phyloP scores from a whole-genome alignment of 176 grass and related monocot species.

The Thalia dealbata region DNA sequence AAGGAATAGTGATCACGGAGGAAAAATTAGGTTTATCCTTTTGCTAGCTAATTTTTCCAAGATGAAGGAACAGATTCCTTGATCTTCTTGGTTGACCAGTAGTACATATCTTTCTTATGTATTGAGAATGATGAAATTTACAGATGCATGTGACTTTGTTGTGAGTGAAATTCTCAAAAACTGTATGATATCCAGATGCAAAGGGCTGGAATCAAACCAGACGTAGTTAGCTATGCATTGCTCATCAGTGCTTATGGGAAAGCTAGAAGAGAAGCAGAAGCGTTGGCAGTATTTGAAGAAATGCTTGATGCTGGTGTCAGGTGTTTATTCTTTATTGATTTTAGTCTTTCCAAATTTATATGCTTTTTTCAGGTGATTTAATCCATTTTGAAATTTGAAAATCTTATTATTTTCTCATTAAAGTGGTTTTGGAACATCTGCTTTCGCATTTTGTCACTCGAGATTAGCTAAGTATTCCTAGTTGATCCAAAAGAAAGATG shows the following conservation, averaged over 20 bases:
- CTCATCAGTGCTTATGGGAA: conserved; percentile 97
- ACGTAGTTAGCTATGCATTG: conserved; percentile 92
- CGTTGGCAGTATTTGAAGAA: conserved; percentile 89
- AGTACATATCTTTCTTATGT: not conserved
- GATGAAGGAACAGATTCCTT: not conserved
- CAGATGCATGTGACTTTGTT: not conserved
- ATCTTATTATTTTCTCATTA: not conserved
- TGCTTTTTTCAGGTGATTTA: not conserved
- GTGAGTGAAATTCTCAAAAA: not conserved
- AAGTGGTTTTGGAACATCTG: too few species aligned
- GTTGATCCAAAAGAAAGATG: too few species aligned
- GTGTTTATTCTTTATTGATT: conserved; percentile 32
- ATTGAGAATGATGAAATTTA: not conserved
- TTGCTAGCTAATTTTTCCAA: not conserved
- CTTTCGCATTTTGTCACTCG: too few species aligned
- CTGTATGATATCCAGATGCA: conserved; percentile 53
- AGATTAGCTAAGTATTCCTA: too few species aligned
- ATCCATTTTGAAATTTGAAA: not conserved
- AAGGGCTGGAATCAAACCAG: conserved; percentile 67
- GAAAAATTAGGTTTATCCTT: not conserved
- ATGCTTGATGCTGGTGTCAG: conserved; percentile 99
- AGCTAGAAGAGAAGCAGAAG: conserved; percentile 88
- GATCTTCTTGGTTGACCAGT: not conserved
- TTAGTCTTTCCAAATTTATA: not conserved
- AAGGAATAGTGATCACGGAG: too few species aligned